These are phyloP conservation scores for Starmerella bombi DNA, from an alignment of 805 yeast genomes.

Conservation along the genomic window DNA sequence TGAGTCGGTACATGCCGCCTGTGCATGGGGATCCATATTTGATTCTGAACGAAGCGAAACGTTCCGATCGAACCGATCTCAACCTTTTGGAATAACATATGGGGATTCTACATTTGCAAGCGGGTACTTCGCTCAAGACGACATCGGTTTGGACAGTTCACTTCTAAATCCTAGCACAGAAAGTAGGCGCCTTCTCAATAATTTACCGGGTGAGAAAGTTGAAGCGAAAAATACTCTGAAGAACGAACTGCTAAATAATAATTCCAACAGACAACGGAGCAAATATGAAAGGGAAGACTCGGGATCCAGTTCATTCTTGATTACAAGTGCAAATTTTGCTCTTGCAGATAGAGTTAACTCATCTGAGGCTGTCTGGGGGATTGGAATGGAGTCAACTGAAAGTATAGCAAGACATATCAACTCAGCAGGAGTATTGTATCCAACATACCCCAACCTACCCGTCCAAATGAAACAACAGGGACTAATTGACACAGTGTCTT, in stretches of 20 bases:
- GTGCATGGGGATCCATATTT: constrained; percentile 6
- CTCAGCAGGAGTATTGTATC: constrained; percentile 10
- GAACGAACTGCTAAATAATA: constrained; percentile 3
- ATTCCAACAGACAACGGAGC: no score
- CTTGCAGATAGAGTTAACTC: constrained; percentile 58
- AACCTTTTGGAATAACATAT: constrained; percentile 22
- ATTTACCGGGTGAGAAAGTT: neutral
- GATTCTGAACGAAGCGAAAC: constrained; percentile 1
- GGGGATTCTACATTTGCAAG: constrained; percentile 38
- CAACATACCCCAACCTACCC: constrained; percentile 27
- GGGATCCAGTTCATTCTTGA: constrained; percentile 21
- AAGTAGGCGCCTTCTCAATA: no score
- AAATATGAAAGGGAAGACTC: neutral
- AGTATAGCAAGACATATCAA: constrained; percentile 22
- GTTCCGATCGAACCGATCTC: constrained; percentile 5
- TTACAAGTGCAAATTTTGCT: constrained; percentile 52
- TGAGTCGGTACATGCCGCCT: constrained; percentile 1
- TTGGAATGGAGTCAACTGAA: constrained; percentile 28
- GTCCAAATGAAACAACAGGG: constrained; percentile 30
- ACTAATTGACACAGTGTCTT: constrained; percentile 30
- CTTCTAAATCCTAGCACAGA: no score
- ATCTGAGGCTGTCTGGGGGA: constrained; percentile 39
- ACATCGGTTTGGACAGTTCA: constrained; percentile 35
- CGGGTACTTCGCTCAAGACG: constrained; percentile 49
- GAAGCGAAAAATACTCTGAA: neutral